Base-by-base conservation (phyloP, 1,284 basidiomycete species). In the Malassezia japonica region DNA sequence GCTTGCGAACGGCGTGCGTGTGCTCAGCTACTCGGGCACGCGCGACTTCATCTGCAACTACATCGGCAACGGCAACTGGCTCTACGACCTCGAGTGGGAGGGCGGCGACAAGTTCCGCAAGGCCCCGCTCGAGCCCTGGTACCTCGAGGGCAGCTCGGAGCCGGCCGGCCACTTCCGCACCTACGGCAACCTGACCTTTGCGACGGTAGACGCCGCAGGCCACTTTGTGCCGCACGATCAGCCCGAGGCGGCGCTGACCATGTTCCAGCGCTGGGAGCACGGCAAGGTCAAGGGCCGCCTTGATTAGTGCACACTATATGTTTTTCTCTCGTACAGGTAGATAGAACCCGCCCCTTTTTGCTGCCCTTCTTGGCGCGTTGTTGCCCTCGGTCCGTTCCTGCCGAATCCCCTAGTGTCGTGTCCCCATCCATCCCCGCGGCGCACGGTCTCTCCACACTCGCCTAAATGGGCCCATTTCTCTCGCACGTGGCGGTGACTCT, bases 211-310 rank as follows among this genome's bases (percentile, higher is more conserved):
- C 16, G 49, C 57, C 4, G 60, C 62, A 2, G 66, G 70, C 23
- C 70, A 72, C 52, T 71, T 72, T 64, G 66, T 70, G 3, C 70
- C 70, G 10, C 59, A 64, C 31, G 65, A 67, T 42, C 62, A 70
- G 46, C 68, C 66, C 0, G 33, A 44, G 23, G 52, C 56, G 12
- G 65, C 66, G 1, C 50, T 64, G 10, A 38, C 46, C 23, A 65
- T 72, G 63, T 57, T 71, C 52, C 62, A 61, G 33, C 36, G 50
- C 16, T 72, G 70, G 70, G 24, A 69, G 20, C 65, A 70, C 43
- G 41, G 21, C 4, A n/a, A 23, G 6, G 29, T 13, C 12, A 23
- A 21, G 5, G 50, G 50, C 35, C 50, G 50, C 8, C 21, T 51
- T n/a, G 49, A 51, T 24, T 37, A 31, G 25, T 28, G 27, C 16